Conservation (phyloP, 768 basidiomycete genomes). For the Omphalotus guepiniiformis region DNA sequence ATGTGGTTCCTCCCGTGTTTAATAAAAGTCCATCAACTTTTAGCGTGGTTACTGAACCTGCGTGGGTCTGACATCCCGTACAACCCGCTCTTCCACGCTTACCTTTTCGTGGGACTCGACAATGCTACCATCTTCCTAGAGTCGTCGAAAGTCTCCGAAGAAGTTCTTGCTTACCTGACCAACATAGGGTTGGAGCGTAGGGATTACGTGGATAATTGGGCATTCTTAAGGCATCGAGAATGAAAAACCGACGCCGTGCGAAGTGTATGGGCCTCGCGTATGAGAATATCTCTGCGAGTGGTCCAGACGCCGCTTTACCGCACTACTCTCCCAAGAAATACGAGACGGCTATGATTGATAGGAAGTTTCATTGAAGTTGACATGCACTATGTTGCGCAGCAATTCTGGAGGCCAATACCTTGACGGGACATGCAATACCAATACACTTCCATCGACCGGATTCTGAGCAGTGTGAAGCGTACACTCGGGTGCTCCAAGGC, state of each 20-base stretch:
- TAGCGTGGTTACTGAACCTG: conserved; percentile 84
- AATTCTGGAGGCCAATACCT: conserved; percentile 90
- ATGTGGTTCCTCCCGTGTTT: not conserved
- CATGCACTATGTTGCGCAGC: conserved; percentile 44
- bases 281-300: conserved; percentile 85
- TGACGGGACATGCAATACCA: conserved; percentile 89
- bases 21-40: conserved; percentile 7
- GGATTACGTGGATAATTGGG: conserved; percentile 77
- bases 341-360: conserved; percentile 68
- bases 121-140: conserved; percentile 74
- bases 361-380: conserved; percentile 52
- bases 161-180: conserved; percentile 55
- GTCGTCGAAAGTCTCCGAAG: conserved; percentile 53
- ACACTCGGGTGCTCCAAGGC: conserved; percentile 92
- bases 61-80: conserved; percentile 87
- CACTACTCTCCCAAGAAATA: conserved; percentile 82
- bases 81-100: conserved; percentile 89
- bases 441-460: conserved; percentile 86
- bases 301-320: conserved; percentile 89
- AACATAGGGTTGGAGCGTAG: conserved; percentile 50
- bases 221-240: conserved; percentile 65
- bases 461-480: conserved; percentile 85
- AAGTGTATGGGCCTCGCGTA: conserved; percentile 86
- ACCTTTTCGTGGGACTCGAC: conserved; percentile 66
- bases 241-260: conserved; percentile 66